Conservation (phyloP, 1,284 basidiomycete species). For the Salmacisia buchloeana region DNA sequence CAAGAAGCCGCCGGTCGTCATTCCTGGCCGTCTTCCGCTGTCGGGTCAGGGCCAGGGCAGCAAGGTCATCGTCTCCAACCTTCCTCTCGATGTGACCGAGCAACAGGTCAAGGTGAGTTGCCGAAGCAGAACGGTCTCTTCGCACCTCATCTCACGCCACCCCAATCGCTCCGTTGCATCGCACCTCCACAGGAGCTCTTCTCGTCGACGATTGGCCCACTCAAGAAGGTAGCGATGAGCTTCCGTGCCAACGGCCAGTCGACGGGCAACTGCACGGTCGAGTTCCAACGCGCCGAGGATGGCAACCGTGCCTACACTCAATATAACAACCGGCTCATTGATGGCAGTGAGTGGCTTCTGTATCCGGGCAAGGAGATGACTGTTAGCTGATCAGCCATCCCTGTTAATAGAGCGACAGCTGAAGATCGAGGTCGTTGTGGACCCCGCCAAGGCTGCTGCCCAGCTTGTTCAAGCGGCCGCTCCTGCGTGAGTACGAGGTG, state of each 20-base stretch:
- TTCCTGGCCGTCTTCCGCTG: constrained; percentile 37
- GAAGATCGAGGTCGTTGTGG: constrained; percentile 95
- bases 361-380: constrained; percentile 32
- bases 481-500: constrained; percentile 12
- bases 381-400: constrained; percentile 31
- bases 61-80: constrained; percentile 95
- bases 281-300: constrained; percentile 80
- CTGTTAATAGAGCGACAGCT: constrained; percentile 67
- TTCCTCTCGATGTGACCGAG: constrained; percentile 92
- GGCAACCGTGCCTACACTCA: constrained; percentile 84
- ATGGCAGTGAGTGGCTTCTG: constrained; percentile 84
- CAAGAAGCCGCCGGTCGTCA: constrained; percentile 44
- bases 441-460: constrained; percentile 70
- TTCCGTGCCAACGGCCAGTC: constrained; percentile 80
- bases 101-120: constrained; percentile 69
- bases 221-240: constrained; percentile 74
- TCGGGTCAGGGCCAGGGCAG: constrained; percentile 46
- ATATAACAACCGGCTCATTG: constrained; percentile 98
- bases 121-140: too few species aligned
- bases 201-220: constrained; percentile 78
- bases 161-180: neutral
- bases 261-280: constrained; percentile 81
- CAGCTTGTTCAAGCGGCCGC: constrained; percentile 57
- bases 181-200: constrained; percentile 68
- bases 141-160: neutral